Percentiles rank a stretch among this genome's conserved stretches.
Evolutionary conservation across 768 basidiomycete genomes (phyloP).

Genomic region (Pisolithus tinctorius): DNA sequence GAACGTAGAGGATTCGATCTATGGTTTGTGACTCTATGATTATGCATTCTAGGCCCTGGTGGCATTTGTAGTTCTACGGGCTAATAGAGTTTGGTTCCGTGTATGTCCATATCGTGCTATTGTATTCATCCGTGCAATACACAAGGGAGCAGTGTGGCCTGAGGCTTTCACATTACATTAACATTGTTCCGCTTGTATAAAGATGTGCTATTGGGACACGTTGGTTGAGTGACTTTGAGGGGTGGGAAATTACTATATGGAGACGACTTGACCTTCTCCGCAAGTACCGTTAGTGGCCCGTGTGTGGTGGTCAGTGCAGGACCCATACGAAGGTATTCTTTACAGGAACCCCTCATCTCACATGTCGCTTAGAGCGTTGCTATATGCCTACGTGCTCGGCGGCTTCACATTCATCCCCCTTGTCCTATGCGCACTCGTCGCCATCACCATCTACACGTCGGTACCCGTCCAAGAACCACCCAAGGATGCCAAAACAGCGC

Average conservation of each 20-base stretch:
- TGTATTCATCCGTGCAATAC: background rate
- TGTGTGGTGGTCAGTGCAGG: background rate
- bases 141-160: background rate
- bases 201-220: background rate
- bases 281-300: background rate
- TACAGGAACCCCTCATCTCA: background rate
- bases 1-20: background rate
- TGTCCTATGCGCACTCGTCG: conserved; percentile 49
- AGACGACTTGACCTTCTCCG: background rate
- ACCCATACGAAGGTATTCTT: background rate
- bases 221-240: background rate
- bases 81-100: background rate
- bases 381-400: conserved; percentile 85
- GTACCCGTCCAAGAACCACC: conserved; percentile 56
- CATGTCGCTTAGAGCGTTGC: conserved; percentile 65
- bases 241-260: conserved; percentile 1
- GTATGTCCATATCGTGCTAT: background rate
- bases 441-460: conserved; percentile 74
- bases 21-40: conserved; percentile 1
- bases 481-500: conserved; percentile 31
- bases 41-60: background rate
- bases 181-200: background rate
- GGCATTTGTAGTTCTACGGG: background rate
- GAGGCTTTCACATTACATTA: background rate
- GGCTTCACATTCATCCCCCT: conserved; percentile 88